A percentile compares a stretch with the other conserved stretches of the same genome.
Evolutionary conservation across 2,329 filamentous ascomycete species (phyloP).

Genomic region (Fragosphaeria purpurea): DNA sequence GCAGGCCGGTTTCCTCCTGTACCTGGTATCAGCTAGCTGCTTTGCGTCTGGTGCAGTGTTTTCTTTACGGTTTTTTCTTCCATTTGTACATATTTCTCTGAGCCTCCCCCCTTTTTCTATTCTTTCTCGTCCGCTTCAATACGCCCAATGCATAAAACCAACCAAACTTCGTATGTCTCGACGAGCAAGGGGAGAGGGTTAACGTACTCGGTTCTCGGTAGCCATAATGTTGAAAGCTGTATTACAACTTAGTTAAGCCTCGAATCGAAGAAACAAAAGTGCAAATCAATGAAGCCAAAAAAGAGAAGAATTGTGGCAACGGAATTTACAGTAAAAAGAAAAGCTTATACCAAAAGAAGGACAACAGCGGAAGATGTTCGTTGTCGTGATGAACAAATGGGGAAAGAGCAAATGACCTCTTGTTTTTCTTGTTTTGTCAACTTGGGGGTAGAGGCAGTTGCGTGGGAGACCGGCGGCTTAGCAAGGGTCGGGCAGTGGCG

Average conservation of each 20-base stretch:
- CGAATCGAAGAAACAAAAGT: neutral
- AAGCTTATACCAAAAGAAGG: too few relatives aligned
- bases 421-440: neutral
- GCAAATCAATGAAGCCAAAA: neutral
- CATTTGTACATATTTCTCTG: too few relatives aligned
- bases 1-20: constrained; percentile 69
- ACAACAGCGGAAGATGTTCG: neutral
- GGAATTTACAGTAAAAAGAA: neutral
- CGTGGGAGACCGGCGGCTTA: neutral
- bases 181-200: neutral
- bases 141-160: too few relatives aligned
- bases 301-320: neutral
- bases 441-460: neutral
- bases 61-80: too few relatives aligned
- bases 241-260: too few relatives aligned
- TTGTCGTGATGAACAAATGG: neutral
- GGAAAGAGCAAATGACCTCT: neutral
- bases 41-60: too few relatives aligned
- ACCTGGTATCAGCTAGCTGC: too few relatives aligned
- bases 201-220: constrained; percentile 8
- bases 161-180: neutral
- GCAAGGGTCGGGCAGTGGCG: neutral
- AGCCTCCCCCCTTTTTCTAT: too few relatives aligned
- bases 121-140: too few relatives aligned
- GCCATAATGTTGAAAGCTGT: constrained; percentile 3